Conservation (phyloP, 1,284 basidiomycete species). For the Fomitopsis palustris region DNA sequence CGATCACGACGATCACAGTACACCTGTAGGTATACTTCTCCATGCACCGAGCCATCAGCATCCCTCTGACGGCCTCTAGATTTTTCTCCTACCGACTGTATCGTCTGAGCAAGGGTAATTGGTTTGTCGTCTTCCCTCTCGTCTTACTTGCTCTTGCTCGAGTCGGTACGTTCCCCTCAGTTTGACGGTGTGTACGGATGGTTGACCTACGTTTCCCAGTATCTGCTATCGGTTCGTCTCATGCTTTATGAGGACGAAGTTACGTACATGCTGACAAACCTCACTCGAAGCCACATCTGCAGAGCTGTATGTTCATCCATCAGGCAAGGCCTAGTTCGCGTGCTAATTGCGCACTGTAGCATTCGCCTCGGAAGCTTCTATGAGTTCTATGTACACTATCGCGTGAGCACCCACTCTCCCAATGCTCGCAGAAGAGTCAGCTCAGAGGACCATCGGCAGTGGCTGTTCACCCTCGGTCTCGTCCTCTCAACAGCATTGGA, state of each 20-base stretch:
- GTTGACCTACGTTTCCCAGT: not conserved
- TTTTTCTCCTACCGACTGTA: conserved; percentile 22
- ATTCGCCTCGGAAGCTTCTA: conserved; percentile 15
- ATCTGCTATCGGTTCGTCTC: conserved; percentile 5
- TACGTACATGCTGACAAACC: not conserved
- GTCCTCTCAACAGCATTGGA: conserved; percentile 14
- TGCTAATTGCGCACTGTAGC: not conserved
- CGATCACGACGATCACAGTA: conserved; percentile 20
- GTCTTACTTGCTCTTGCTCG: conserved; percentile 14
- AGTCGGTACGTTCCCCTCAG: conserved; percentile 9
- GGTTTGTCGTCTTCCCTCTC: conserved; percentile 17
- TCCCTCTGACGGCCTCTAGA: conserved; percentile 3
- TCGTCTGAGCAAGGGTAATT: conserved; percentile 23
- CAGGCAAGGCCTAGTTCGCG: not conserved
- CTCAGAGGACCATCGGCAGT: conserved; percentile 11
- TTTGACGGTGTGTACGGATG: not conserved
- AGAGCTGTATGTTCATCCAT: conserved; percentile 13
- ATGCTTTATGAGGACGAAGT: not conserved
- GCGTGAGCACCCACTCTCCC: conserved; percentile 8
- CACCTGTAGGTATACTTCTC: conserved; percentile 14
- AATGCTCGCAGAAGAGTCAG: not conserved
- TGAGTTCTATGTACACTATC: conserved; percentile 14
- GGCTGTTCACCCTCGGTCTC: conserved; percentile 19
- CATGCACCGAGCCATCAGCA: not conserved
- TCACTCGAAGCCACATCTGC: conserved; percentile 12